Percentiles rank a stretch among this genome's conserved stretches.
phyloP scores from a whole-genome alignment of 306 rosid genomes.

The Vicia villosa region DNA sequence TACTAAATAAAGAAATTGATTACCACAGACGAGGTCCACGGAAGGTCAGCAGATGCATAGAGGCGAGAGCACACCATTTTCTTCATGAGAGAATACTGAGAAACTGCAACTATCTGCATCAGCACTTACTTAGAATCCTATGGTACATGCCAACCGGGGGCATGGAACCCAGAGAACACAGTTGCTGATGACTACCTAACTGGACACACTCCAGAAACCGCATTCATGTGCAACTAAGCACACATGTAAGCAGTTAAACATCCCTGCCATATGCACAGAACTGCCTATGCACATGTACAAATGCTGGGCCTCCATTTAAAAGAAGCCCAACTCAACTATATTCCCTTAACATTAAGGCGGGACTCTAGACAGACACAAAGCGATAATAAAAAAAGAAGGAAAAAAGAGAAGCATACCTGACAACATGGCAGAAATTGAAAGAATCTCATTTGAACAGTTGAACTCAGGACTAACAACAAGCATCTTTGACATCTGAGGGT shows the following conservation, averaged over 20 bases:
- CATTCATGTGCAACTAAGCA: slow-evolving; percentile 48
- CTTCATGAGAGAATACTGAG: slow-evolving; percentile 99
- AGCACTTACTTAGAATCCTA: slow-evolving; percentile 85
- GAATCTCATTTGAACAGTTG: slow-evolving; percentile 93
- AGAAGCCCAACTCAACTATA: slow-evolving; percentile 45
- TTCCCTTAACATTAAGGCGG: slow-evolving; percentile 29
- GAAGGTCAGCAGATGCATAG: slow-evolving; percentile 99
- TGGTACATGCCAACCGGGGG: slow-evolving; percentile 95
- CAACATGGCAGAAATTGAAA: slow-evolving; percentile 89
- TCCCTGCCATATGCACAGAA: slow-evolving; percentile 47
- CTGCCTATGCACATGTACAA: slow-evolving; percentile 39
- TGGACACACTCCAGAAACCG: slow-evolving; percentile 61
- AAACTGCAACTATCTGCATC: slow-evolving; percentile 99
- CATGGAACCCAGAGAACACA: slow-evolving; percentile 93
- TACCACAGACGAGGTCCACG: slow-evolving; percentile 99
- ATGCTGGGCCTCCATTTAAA: slow-evolving; percentile 45
- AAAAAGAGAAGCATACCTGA: slow-evolving; percentile 65
- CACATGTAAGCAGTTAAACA: slow-evolving; percentile 50
- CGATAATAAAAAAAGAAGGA: neutral
- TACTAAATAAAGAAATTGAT: slow-evolving; percentile 99
- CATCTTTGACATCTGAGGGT: slow-evolving; percentile 99
- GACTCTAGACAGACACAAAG: slow-evolving; percentile 47
- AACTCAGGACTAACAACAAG: slow-evolving; percentile 91
- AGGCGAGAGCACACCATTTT: slow-evolving; percentile 95
- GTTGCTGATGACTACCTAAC: slow-evolving; percentile 95